Evolutionary conservation across 805 yeast species (phyloP).

Genomic region (Blastobotrys chiropterorum): DNA sequence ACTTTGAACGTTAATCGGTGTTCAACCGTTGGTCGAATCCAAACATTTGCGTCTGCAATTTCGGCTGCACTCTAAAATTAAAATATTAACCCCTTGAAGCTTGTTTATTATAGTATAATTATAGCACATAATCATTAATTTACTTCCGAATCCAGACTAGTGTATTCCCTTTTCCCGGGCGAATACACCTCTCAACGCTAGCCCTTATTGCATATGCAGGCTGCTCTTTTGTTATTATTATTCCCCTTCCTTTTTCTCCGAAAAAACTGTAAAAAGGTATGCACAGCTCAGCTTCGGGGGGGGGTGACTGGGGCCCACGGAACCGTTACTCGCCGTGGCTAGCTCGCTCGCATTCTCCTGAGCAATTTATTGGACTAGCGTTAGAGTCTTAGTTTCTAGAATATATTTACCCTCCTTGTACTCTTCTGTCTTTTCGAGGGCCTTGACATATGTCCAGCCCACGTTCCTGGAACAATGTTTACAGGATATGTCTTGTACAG

Average conservation of each 20-base stretch:
- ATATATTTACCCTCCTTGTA: conserved; percentile 60
- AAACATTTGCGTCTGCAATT: no score
- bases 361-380: conserved; percentile 12
- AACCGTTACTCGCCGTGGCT: no score
- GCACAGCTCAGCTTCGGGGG: no score
- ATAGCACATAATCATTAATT: not conserved
- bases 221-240: not conserved
- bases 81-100: not conserved
- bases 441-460: conserved; percentile 60
- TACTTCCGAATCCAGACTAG: not conserved
- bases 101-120: no score
- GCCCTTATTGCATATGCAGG: not conserved
- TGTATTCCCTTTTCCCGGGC: no score
- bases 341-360: no score
- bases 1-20: not conserved
- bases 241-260: not conserved
- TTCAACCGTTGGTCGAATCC: no score
- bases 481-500: conserved; percentile 52
- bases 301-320: not conserved
- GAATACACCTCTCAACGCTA: not conserved
- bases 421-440: conserved; percentile 40
- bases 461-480: conserved; percentile 46
- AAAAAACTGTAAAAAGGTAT: not conserved
- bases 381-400: conserved; percentile 38
- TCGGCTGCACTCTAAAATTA: not conserved